Conservation (phyloP, 2,329 filamentous ascomycete genomes). For the Aspergillus aculeatinus region DNA sequence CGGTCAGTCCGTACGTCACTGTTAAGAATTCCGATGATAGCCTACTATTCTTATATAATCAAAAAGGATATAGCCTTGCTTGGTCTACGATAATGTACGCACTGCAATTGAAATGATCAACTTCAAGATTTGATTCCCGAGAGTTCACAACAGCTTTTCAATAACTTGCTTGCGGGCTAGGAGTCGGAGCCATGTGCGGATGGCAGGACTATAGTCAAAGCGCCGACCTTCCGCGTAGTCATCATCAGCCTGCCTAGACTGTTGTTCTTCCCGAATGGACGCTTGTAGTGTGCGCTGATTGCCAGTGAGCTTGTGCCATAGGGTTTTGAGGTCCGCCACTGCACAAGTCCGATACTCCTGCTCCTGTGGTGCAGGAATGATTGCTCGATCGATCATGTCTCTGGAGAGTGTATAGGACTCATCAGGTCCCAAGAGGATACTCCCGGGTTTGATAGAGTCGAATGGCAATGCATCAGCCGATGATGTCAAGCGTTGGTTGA, state of each 20-base stretch:
- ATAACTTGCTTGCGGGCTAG: conserved; percentile 67
- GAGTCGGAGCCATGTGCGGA: conserved; percentile 67
- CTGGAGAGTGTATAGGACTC: conserved; percentile 38
- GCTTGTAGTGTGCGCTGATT: conserved; percentile 34
- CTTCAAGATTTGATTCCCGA: neutral
- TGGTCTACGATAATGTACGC: neutral
- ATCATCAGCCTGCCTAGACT: conserved; percentile 40
- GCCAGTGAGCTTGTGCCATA: conserved; percentile 28
- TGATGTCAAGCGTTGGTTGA: conserved; percentile 33
- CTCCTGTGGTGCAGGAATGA: conserved; percentile 24
- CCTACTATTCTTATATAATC: neutral
- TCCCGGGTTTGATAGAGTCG: conserved; percentile 15
- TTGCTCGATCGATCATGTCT: conserved; percentile 34
- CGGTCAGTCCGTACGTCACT: conserved; percentile 11
- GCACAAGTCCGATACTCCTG: conserved; percentile 26
- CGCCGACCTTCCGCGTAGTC: conserved; percentile 42
- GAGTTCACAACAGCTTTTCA: conserved; percentile 24
- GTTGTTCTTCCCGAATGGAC: conserved; percentile 42
- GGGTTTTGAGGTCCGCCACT: conserved; percentile 31
- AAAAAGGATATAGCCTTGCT: neutral
- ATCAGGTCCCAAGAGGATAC: conserved; percentile 34
- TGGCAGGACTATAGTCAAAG: conserved; percentile 67
- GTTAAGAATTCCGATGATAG: neutral
- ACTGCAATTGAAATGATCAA: neutral
- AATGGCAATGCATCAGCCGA: conserved; percentile 7